Conservation (phyloP, 1,284 basidiomycete genomes). For the Dichomitus squalens region DNA sequence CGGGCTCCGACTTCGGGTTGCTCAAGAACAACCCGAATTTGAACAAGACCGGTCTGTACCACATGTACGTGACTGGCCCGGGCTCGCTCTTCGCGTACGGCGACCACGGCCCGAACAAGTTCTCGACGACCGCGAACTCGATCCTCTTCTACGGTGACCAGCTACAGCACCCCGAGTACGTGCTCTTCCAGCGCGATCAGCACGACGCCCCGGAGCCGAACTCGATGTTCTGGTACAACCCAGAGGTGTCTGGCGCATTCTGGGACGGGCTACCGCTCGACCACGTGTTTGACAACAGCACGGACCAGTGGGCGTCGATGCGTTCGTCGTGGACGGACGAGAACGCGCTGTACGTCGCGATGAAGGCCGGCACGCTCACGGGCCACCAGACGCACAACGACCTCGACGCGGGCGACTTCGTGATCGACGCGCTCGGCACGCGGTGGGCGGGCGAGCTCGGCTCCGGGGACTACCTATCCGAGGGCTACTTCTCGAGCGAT, state of each 20-base stretch:
- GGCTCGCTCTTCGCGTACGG: conserved; percentile 92
- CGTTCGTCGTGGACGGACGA: conserved; percentile 92
- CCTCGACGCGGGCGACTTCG: conserved; percentile 92
- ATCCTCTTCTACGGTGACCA: conserved; percentile 73
- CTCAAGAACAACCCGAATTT: conserved; percentile 71
- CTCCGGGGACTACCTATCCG: conserved; percentile 80
- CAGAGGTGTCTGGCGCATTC: conserved; percentile 82
- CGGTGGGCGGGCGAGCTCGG: conserved; percentile 98
- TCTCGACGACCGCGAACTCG: conserved; percentile 77
- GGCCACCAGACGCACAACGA: conserved; percentile 93
- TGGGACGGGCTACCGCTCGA: conserved; percentile 90
- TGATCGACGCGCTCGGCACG: conserved; percentile 93
- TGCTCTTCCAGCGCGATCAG: conserved; percentile 93
- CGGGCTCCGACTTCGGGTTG: conserved; percentile 82
- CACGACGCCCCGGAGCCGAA: conserved; percentile 86
- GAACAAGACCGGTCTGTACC: conserved; percentile 80
- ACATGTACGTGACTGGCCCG: conserved; percentile 88
- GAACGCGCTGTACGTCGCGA: conserved; percentile 82
- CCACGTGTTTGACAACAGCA: conserved; percentile 71
- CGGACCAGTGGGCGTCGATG: conserved; percentile 89
- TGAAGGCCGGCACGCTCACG: conserved; percentile 82
- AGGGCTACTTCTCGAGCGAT: conserved; percentile 74
- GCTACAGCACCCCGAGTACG: conserved; percentile 73
- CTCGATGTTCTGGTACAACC: conserved; percentile 98
- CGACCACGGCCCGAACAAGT: conserved; percentile 97